Base-by-base conservation (phyloP, 2,329 filamentous ascomycete species). In the Monosporascus sp. region DNA sequence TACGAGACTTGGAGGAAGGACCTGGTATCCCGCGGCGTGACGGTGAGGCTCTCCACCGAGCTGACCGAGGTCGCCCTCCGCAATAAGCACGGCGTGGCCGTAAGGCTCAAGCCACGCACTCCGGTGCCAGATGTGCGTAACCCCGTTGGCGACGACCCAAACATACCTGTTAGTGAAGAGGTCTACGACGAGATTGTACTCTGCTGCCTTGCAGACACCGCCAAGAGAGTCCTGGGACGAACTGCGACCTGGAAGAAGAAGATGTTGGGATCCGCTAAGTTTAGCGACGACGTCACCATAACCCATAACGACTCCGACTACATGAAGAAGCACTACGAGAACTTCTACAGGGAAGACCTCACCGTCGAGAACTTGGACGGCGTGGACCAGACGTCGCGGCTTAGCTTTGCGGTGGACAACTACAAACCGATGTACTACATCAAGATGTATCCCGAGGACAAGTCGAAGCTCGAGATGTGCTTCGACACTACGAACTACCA, bases 241-340 rank as follows among this genome's bases (percentile, higher is more conserved):
- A 80, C 77, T 2, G 80, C 83, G 26, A 79, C 79, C 7, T 76
- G 80, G 73, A 76, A 79, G 40, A 87, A 92, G 66, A 82, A 76
- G 48, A 77, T 79, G 44, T 80, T 92, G 0, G 85, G 86, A n/a
- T 82, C 84, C 17, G 87, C 87, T 9, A 83, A 83, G 55, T 84
- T 88, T 67, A 83, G 80, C 62, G 81, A 89, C 72, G 86, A 90
- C 65, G 81, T 89, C 52, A 89, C 86, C 16, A 77, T 89, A 57
- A 89, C 86, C 1, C 86, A 89, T 65, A 80, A 75, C 59, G 86
- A 90, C 65, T 70, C 73, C 6, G 71, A 76, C 11, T 89, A 88
- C 71, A 87, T 89, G 74, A 76, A 81, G 53, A 79, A 78, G 46
- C 82, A 88, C 68, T 89, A 90, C 72, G 84, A 88, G 61, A 86